Evolutionary conservation across 768 basidiomycete species (phyloP).

Genomic region (Termitomyces sp.): DNA sequence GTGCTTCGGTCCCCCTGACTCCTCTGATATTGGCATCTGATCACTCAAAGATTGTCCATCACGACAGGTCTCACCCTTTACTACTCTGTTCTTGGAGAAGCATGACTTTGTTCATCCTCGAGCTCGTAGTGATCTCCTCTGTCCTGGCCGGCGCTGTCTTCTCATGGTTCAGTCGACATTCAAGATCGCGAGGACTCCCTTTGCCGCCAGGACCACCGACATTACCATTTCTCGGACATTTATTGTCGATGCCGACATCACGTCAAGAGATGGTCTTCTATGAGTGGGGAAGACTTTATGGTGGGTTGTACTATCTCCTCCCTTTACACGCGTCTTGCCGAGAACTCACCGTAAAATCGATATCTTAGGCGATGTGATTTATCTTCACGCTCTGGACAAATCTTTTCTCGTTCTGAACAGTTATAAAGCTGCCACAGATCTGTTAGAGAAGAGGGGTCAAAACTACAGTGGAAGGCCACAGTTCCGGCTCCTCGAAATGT

Average conservation of each 20-base stretch:
- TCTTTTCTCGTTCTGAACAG: slow-evolving; percentile 8
- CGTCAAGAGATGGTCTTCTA: background rate
- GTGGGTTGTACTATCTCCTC: background rate
- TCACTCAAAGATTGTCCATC: too few species aligned
- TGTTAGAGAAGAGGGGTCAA: slow-evolving; percentile 8
- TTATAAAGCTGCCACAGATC: slow-evolving; percentile 4
- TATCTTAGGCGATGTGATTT: slow-evolving; percentile 7
- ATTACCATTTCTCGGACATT: background rate
- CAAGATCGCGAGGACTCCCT: background rate
- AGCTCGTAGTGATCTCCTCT: background rate
- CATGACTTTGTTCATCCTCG: background rate
- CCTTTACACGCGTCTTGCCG: background rate
- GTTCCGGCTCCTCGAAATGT: slow-evolving; percentile 7
- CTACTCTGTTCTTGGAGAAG: background rate
- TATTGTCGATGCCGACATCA: background rate
- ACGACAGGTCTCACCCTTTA: background rate
- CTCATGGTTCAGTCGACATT: background rate
- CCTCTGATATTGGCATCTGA: background rate
- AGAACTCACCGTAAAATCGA: background rate
- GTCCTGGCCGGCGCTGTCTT: background rate
- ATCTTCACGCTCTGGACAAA: background rate
- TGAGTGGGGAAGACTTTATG: background rate
- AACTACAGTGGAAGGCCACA: slow-evolving; percentile 14
- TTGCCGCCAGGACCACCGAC: background rate
- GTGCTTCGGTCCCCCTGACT: background rate